Conservation (phyloP, 2,329 filamentous ascomycete genomes). For the Orbilia oligospora region DNA sequence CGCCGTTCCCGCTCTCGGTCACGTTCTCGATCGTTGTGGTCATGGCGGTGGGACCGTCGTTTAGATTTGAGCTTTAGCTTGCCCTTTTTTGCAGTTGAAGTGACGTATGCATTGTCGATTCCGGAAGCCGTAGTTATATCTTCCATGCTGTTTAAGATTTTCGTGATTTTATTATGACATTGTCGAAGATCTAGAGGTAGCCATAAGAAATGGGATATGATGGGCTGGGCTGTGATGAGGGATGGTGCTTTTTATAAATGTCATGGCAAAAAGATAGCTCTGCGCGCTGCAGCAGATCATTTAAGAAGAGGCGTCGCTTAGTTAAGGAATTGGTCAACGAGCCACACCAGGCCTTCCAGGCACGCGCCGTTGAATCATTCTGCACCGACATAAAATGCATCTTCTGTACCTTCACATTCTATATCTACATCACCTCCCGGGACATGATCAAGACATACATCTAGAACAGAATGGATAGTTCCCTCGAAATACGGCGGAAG, state of each 20-base stretch:
- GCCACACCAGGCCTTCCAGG: slow-evolving; percentile 12
- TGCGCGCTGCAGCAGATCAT: not conserved
- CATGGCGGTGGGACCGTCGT: slow-evolving; percentile 33
- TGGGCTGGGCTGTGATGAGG: not conserved
- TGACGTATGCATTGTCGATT: slow-evolving; percentile 48
- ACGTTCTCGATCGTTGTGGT: slow-evolving; percentile 12
- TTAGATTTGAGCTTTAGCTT: slow-evolving; percentile 59
- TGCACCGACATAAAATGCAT: slow-evolving; percentile 5
- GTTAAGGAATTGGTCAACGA: slow-evolving; percentile 14
- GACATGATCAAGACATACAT: slow-evolving; percentile 8
- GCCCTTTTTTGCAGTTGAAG: slow-evolving; percentile 52
- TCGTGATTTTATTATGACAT: slow-evolving; percentile 34
- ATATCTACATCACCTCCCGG: not conserved
- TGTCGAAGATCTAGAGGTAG: not conserved
- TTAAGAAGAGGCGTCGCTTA: slow-evolving; percentile 11
- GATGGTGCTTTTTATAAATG: slow-evolving; percentile 11
- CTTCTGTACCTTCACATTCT: not conserved
- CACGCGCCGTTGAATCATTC: slow-evolving; percentile 24
- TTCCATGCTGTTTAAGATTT: slow-evolving; percentile 14
- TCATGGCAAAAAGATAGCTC: not conserved
- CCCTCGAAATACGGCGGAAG: slow-evolving; percentile 42
- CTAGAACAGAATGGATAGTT: slow-evolving; percentile 44
- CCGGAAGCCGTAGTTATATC: slow-evolving; percentile 21
- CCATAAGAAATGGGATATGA: not conserved
- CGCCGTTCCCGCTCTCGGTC: slow-evolving; percentile 20